phyloP scores from a whole-genome alignment of 2,329 filamentous ascomycete genomes.

The Furcasterigmium sp. region DNA sequence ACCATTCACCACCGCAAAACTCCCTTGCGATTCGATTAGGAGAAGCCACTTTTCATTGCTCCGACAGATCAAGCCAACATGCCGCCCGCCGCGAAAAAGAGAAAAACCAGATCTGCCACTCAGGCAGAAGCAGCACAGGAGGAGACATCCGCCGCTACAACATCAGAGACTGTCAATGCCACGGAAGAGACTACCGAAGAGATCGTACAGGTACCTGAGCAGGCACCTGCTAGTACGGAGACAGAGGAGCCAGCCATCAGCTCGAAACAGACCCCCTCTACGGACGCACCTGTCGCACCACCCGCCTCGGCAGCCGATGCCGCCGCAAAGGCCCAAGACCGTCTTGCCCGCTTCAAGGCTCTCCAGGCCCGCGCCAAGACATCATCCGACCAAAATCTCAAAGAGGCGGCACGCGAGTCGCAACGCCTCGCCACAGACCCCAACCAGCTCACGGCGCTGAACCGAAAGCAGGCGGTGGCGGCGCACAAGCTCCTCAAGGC shows the following conservation, averaged over 20 bases:
- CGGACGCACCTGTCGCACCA: constrained; percentile 1
- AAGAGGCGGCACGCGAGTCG: constrained; percentile 78
- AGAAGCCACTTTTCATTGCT: too few relatives aligned
- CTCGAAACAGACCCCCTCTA: not conserved
- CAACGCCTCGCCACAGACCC: constrained; percentile 76
- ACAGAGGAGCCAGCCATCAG: too few relatives aligned
- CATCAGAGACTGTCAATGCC: constrained; percentile 13
- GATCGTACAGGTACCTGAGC: not conserved
- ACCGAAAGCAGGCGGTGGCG: constrained; percentile 80
- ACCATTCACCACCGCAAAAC: too few relatives aligned
- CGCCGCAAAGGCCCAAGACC: constrained; percentile 53
- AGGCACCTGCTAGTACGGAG: not conserved
- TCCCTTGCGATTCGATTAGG: too few relatives aligned
- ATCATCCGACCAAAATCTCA: constrained; percentile 69
- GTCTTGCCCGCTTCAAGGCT: constrained; percentile 78
- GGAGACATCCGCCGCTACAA: constrained; percentile 8
- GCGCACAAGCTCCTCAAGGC: constrained; percentile 91
- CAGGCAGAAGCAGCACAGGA: constrained; percentile 12
- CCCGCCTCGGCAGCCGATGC: constrained; percentile 15
- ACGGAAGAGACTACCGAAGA: constrained; percentile 12
- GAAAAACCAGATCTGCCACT: constrained; percentile 28
- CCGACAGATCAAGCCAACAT: constrained; percentile 3
- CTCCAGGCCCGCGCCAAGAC: constrained; percentile 76
- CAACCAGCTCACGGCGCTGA: constrained; percentile 69
- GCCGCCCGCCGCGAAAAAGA: constrained; percentile 41